Evolutionary conservation across 2,329 filamentous ascomycete genomes (phyloP).

Genomic region (Xylaria sp.): DNA sequence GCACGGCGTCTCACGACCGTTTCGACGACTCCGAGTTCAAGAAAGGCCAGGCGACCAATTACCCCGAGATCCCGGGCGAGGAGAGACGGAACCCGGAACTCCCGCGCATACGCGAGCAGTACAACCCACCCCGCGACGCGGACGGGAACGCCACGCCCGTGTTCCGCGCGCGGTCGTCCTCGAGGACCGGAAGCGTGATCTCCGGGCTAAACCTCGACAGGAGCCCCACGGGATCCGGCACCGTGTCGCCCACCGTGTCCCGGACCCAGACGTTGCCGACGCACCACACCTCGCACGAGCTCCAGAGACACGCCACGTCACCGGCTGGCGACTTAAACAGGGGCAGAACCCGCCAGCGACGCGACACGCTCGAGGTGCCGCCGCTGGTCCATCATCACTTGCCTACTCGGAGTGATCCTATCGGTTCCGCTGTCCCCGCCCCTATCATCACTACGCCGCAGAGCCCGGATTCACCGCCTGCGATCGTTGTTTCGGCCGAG

Average conservation of each 20-base stretch:
- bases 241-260: constrained; percentile 19
- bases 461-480: neutral
- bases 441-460: neutral
- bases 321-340: constrained; percentile 15
- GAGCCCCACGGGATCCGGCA: constrained; percentile 20
- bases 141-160: constrained; percentile 36
- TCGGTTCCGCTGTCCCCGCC: neutral
- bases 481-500: neutral
- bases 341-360: constrained; percentile 25
- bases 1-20: constrained; percentile 49
- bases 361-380: constrained; percentile 40
- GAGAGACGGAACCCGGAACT: constrained; percentile 46
- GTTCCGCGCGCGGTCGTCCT: constrained; percentile 33
- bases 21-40: constrained; percentile 54
- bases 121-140: constrained; percentile 40
- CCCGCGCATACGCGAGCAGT: constrained; percentile 42
- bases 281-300: neutral
- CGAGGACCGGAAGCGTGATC: constrained; percentile 39
- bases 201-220: constrained; percentile 34
- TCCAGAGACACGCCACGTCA: neutral
- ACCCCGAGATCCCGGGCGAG: constrained; percentile 60
- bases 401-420: neutral
- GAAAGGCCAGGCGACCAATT: constrained; percentile 49
- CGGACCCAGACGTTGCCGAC: constrained; percentile 26
- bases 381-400: constrained; percentile 13